Evolutionary conservation across 176 grass and related monocot species (phyloP).

Genomic region (Phragmites australis): DNA sequence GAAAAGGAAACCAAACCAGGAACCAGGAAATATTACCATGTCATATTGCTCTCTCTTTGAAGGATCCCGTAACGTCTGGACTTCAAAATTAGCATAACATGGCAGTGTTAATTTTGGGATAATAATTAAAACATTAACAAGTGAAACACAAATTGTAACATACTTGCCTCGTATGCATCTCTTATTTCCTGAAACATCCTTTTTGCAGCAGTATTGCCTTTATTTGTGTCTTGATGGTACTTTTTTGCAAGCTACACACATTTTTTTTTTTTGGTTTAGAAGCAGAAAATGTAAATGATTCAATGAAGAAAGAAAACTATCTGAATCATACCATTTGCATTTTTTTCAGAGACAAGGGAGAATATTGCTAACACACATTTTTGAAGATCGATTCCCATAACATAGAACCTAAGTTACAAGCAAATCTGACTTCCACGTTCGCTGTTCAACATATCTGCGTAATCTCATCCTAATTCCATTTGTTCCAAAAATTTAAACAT

Average conservation of each 20-base stretch:
- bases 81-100: constrained; percentile 38
- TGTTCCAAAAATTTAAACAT: not conserved
- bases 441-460: constrained; percentile 21
- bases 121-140: constrained; percentile 30
- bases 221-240: constrained; percentile 92
- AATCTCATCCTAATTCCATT: constrained; percentile 26
- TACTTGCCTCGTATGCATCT: constrained; percentile 89
- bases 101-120: constrained; percentile 23
- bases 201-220: constrained; percentile 68
- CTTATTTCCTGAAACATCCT: constrained; percentile 93
- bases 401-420: not conserved
- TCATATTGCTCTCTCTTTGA: constrained; percentile 79
- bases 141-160: constrained; percentile 33
- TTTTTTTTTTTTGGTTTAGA: constrained; percentile 16
- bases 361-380: not conserved
- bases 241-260: constrained; percentile 84
- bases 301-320: constrained; percentile 21
- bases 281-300: constrained; percentile 23
- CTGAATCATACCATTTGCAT: not conserved
- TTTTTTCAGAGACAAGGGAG: not conserved
- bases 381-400: not conserved
- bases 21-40: constrained; percentile 56
- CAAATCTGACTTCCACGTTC: not conserved
- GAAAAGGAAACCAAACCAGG: not conserved
- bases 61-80: constrained; percentile 84